Percentiles rank a stretch among this genome's conserved stretches.
phyloP scores from a whole-genome alignment of 805 yeast genomes.

The Schwanniomyces polymorphus region DNA sequence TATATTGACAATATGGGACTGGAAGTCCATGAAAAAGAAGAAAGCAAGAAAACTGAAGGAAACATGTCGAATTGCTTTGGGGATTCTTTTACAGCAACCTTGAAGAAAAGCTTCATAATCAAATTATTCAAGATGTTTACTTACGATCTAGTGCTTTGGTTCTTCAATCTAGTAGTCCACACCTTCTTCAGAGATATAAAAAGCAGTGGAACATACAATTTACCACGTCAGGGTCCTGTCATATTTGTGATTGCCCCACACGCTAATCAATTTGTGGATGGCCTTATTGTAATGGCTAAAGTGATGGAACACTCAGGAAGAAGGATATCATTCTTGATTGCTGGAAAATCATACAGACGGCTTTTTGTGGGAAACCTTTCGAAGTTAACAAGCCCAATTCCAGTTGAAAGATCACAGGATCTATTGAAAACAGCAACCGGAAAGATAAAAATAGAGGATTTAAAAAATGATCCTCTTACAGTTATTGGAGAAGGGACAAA shows the following conservation, averaged over 20 bases:
- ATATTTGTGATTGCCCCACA: constrained; percentile 45
- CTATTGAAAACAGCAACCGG: constrained; percentile 29
- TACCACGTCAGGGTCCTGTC: constrained; percentile 37
- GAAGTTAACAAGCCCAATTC: constrained; percentile 34
- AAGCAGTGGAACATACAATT: constrained; percentile 36
- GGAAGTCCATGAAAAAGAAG: background rate
- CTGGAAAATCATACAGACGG: constrained; percentile 34
- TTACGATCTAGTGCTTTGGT: constrained; percentile 31
- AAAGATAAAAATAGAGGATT: constrained; percentile 20
- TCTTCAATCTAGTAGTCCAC: constrained; percentile 34
- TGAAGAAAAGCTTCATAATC: background rate
- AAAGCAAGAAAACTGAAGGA: background rate
- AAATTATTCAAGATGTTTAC: constrained; percentile 3
- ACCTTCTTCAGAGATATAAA: constrained; percentile 43
- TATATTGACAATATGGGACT: background rate
- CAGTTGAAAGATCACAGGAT: constrained; percentile 45
- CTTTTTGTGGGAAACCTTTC: constrained; percentile 33
- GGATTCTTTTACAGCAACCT: background rate
- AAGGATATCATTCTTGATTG: constrained; percentile 35
- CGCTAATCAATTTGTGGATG: constrained; percentile 44
- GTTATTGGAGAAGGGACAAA: constrained; percentile 34
- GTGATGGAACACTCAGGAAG: constrained; percentile 31
- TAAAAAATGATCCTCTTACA: constrained; percentile 12
- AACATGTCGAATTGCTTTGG: background rate
- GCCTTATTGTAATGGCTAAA: constrained; percentile 34